Conservation (phyloP, 352 stramenopile genomes). For the Lagenidium giganteum region DNA sequence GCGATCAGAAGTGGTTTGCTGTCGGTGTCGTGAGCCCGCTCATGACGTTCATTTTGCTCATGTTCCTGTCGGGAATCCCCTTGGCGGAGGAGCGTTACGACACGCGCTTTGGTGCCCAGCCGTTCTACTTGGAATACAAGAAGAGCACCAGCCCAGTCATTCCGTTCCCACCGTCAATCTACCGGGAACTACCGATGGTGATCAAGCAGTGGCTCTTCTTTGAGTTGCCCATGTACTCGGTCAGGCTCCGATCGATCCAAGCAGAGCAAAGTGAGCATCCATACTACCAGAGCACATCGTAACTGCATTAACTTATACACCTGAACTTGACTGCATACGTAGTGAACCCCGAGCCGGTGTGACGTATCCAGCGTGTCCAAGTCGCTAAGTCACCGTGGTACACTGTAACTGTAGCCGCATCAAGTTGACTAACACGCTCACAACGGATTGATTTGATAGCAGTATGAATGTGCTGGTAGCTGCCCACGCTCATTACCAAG, state of each 20-base stretch:
- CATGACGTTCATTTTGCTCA: conserved; percentile 59
- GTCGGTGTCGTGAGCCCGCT: conserved; percentile 40
- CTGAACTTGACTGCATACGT: no score
- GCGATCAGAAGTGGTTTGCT: conserved; percentile 34
- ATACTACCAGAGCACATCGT: no score
- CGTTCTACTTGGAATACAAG: conserved; percentile 67
- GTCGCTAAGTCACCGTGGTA: no score
- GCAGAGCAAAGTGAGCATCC: no score
- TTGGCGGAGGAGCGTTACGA: conserved; percentile 62
- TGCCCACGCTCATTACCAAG: no score
- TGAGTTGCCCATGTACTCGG: conserved; percentile 51
- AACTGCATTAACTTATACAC: no score
- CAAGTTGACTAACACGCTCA: no score
- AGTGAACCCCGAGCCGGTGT: no score
- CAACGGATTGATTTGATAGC: no score
- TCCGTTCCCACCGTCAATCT: conserved; percentile 40
- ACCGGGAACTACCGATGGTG: conserved; percentile 22
- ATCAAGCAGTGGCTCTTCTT: conserved; percentile 48
- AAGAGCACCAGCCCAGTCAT: conserved; percentile 47
- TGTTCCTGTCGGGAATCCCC: conserved; percentile 62
- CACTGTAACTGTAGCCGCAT: no score
- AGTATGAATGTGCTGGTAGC: no score
- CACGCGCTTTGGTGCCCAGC: conserved; percentile 46
- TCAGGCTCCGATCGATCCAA: conserved; percentile 40
- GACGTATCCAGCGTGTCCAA: no score